Percentiles rank a stretch among this genome's conserved stretches.
Evolutionary conservation across 768 basidiomycete species (phyloP).

Genomic region (Pleurotus pulmonarius): DNA sequence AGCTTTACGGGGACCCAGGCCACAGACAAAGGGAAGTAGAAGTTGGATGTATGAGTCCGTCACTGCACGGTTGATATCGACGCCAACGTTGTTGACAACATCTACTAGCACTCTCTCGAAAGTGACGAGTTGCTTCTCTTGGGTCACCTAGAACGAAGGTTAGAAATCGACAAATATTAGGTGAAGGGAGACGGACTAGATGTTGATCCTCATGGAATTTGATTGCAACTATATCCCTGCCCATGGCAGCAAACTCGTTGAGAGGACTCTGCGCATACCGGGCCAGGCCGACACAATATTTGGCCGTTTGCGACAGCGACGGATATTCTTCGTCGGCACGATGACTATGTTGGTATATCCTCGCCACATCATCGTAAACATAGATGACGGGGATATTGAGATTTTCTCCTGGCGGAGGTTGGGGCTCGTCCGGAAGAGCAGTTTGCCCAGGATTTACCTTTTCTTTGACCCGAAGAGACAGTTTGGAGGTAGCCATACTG

Average conservation of each 20-base stretch:
- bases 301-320: constrained; percentile 68
- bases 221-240: constrained; percentile 78
- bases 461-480: constrained; percentile 63
- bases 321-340: constrained; percentile 84
- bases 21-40: constrained; percentile 86
- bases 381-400: constrained; percentile 76
- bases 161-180: constrained; percentile 8
- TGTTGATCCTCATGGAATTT: constrained; percentile 85
- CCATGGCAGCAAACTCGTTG: constrained; percentile 91
- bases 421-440: constrained; percentile 17
- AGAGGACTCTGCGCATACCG: constrained; percentile 91
- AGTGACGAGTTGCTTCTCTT: constrained; percentile 75
- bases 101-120: constrained; percentile 90
- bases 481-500: constrained; percentile 72
- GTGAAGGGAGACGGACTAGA: constrained; percentile 45
- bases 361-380: constrained; percentile 86
- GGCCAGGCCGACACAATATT: constrained; percentile 92
- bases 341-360: constrained; percentile 89
- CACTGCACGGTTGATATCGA: constrained; percentile 93
- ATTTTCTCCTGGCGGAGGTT: constrained; percentile 33
- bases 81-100: constrained; percentile 87
- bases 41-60: constrained; percentile 86
- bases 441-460: constrained; percentile 30
- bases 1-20: constrained; percentile 93
- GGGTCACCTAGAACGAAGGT: constrained; percentile 61